Evolutionary conservation across 257 asterid species (phyloP).

Genomic region (Solanum sejunctum): DNA sequence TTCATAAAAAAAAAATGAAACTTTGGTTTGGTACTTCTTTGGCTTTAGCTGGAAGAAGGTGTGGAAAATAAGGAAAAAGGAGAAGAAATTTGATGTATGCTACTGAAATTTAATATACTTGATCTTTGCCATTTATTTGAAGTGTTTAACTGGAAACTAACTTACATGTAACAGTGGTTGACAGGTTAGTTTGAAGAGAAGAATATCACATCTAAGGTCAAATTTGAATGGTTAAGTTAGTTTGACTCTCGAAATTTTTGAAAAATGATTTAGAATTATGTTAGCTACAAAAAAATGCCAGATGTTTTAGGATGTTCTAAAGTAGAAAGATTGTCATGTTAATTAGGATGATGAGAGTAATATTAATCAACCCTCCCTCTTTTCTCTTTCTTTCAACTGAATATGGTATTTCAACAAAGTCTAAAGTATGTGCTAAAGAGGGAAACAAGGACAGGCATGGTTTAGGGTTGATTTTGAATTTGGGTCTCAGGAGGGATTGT

Average conservation of each 20-base stretch:
- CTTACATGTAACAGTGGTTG: neutral
- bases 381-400: neutral
- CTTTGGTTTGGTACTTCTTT: neutral
- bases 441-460: neutral
- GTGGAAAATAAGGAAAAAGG: neutral
- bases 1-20: neutral
- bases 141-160: neutral
- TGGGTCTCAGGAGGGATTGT: neutral
- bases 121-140: neutral
- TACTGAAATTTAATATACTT: neutral
- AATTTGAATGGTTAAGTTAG: neutral
- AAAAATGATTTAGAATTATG: neutral
- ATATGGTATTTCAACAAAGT: neutral
- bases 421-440: neutral
- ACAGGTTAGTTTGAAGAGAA: neutral
- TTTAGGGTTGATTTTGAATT: neutral
- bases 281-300: neutral
- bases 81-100: neutral
- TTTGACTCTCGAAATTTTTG: neutral
- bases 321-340: neutral
- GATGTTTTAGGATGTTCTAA: neutral
- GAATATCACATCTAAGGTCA: neutral
- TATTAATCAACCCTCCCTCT: neutral
- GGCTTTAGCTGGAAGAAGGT: neutral
- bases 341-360: neutral